These are phyloP conservation scores for Trichosporon coremiiforme DNA, from an alignment of 1,284 basidiomycete species.

Conservation along the genomic window DNA sequence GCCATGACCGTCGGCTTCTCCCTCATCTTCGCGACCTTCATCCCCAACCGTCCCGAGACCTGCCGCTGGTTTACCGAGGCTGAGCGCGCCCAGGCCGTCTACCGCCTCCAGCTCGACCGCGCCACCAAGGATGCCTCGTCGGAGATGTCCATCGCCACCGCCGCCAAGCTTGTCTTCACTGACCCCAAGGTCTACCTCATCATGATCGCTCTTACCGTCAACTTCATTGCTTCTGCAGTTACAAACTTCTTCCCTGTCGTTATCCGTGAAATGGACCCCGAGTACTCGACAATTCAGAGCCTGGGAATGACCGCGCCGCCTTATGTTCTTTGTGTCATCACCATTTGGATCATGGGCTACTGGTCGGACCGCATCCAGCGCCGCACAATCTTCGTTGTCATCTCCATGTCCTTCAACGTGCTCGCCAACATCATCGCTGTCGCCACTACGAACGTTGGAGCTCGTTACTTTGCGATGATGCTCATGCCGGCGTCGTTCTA, in stretches of 20 bases:
- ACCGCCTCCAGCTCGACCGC: conserved; percentile 48
- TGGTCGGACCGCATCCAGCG: conserved; percentile 29
- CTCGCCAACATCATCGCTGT: conserved; percentile 74
- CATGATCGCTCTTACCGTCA: conserved; percentile 31
- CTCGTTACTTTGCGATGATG: conserved; percentile 50
- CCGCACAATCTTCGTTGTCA: conserved; percentile 22
- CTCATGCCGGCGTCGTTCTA: conserved; percentile 39
- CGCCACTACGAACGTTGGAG: conserved; percentile 46
- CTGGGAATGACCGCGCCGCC: conserved; percentile 50
- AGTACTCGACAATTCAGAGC: conserved; percentile 47
- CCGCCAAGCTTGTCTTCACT: conserved; percentile 42
- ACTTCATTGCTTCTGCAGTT: conserved; percentile 45
- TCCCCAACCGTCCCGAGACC: conserved; percentile 47
- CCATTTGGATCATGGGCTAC: conserved; percentile 35
- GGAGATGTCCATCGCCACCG: conserved; percentile 36
- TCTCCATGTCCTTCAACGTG: conserved; percentile 59
- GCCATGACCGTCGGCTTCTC: conserved; percentile 42
- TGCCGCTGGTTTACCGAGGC: conserved; percentile 41
- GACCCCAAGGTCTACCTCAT: conserved; percentile 51
- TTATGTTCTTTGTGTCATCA: conserved; percentile 40
- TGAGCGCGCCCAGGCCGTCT: conserved; percentile 45
- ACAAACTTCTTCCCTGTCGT: conserved; percentile 55
- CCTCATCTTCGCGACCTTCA: conserved; percentile 41
- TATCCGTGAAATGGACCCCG: conserved; percentile 25
- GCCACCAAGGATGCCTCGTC: conserved; percentile 41